Evolutionary conservation across 1,284 basidiomycete genomes (phyloP).

Genomic region (Peniophora sp.): DNA sequence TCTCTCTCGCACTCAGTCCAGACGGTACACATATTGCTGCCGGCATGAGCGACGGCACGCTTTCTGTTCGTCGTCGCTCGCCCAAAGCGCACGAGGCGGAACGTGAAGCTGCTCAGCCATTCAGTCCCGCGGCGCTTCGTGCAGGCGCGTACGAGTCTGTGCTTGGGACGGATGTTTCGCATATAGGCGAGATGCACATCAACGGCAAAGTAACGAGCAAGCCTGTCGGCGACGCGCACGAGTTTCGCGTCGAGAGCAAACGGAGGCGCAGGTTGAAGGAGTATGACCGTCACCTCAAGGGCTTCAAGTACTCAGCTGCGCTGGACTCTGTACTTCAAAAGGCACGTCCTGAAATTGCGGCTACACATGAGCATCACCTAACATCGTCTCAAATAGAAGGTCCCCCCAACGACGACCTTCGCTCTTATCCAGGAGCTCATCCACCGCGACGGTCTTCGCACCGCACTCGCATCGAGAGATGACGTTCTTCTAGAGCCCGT

Average conservation of each 20-base stretch:
- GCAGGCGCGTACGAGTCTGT: slow-evolving; percentile 70
- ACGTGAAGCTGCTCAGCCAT: slow-evolving; percentile 29
- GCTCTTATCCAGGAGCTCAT: slow-evolving; percentile 91
- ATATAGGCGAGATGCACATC: slow-evolving; percentile 49
- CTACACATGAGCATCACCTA: background rate
- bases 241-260: slow-evolving; percentile 70
- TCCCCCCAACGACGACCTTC: slow-evolving; percentile 81
- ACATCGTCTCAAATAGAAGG: slow-evolving; percentile 37
- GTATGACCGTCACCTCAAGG: slow-evolving; percentile 87
- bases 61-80: slow-evolving; percentile 82
- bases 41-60: slow-evolving; percentile 95
- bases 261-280: slow-evolving; percentile 71
- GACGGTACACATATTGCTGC: slow-evolving; percentile 95
- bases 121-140: slow-evolving; percentile 38
- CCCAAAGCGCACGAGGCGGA: slow-evolving; percentile 59
- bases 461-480: slow-evolving; percentile 85
- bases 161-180: slow-evolving; percentile 39
- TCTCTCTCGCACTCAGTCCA: slow-evolving; percentile 82
- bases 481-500: slow-evolving; percentile 93
- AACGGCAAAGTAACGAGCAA: slow-evolving; percentile 46
- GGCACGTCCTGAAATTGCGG: slow-evolving; percentile 32
- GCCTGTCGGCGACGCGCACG: slow-evolving; percentile 50
- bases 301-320: slow-evolving; percentile 93
- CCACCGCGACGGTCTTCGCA: slow-evolving; percentile 83
- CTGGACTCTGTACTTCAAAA: slow-evolving; percentile 84